Base-by-base conservation (phyloP, 1,284 basidiomycete genomes). In the Neotropicomus parvogracilis region DNA sequence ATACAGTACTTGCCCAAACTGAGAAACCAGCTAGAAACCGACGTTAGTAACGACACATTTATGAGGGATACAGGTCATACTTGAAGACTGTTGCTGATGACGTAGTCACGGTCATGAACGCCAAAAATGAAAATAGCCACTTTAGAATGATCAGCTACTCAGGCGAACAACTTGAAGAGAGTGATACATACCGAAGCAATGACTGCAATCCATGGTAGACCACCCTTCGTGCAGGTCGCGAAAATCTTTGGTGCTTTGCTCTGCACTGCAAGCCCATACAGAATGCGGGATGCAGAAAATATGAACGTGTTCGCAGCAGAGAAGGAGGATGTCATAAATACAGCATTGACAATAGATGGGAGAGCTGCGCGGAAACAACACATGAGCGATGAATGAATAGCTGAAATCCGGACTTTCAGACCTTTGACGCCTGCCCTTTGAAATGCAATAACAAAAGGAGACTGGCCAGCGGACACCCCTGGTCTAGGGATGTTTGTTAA, bases 391-490 rank as follows among this genome's bases (percentile, higher is more conserved):
- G 21, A 17, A 28, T 16, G 0, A 12, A 38, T 19, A 5, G 12
- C 6, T 14, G 17, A 21, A 13, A 2, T 14, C 13, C 14, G 1
- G 14, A 20, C 4, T 8, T 20, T 28, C 45, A 34, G 49, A 75
- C 75, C 70, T 67, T 78, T 81, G 68, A 93, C 83, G 10, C 88
- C 87, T 1, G 91, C 87, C 48, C 77, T 78, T 41, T 72, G 73
- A 54, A 94, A 85, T 19, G 89, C 91, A 57, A 94, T 89, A 52
- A 94, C 91, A 67, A 87, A 94, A 16, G 87, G 81, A 6, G 85
- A 84, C 54, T 79, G 60, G 0, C 85, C 82, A 10, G 85, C 85
- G 44, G 79, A 84, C 32, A 78, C 79, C 24, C 72, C 69, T 16
- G 65, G 73, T 69, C 52, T 46, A 40, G 13, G 32, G 20, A 26